Evolutionary conservation across 2,329 filamentous ascomycete genomes (phyloP), one percentile per base, ranked within the genome.

Genomic region (Acrocalymma vagum): DNA sequence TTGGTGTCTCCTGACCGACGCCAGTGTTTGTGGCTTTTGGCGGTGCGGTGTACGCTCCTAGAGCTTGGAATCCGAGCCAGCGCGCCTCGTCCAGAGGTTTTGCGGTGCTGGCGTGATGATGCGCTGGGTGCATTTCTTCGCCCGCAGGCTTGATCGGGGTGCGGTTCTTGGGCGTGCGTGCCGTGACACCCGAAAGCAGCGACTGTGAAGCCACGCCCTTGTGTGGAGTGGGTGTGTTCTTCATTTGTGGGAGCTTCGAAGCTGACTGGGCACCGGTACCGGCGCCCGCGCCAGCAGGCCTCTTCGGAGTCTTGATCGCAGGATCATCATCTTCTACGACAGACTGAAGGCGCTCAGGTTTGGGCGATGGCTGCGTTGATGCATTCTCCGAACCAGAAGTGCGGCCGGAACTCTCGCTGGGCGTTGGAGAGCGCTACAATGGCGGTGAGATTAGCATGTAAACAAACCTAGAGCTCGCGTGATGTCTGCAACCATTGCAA

Each of bases 71-170:
- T 11, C 92, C 92, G 15, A 95, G 79, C 60, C 87, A 83, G 28
- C 94, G 77, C 5, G 87, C 90, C 9, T 91, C 90, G 17, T 94
- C 91, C 2, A 87, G 82, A 29, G 88, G 77, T 38, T 87, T 88
- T 48, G 84, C 87, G 15, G 88, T 92, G 51, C 79, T 86, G 38
- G 82, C 79, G 42, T 94, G 90, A 41, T 84, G 82, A 64, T 88
- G 88, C 74, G 88, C 88, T 7, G 93, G 93, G 65, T 96, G 92
- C 92, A 96, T 96, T 67, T 96, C 91, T 45, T 85, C 83, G 51
- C 80, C 79, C 31, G 86, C 76, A 16, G 90, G 88, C 72, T 88
- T 87, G 54, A 87, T 74, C 5, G 84, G 79, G 4, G 84, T 83
- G 10, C 79, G 80, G 25, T 82, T 82, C 26, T 77, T 78, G 5